Evolutionary conservation across 345 rosid species (phyloP).

Genomic region (Eutrema japonicum): DNA sequence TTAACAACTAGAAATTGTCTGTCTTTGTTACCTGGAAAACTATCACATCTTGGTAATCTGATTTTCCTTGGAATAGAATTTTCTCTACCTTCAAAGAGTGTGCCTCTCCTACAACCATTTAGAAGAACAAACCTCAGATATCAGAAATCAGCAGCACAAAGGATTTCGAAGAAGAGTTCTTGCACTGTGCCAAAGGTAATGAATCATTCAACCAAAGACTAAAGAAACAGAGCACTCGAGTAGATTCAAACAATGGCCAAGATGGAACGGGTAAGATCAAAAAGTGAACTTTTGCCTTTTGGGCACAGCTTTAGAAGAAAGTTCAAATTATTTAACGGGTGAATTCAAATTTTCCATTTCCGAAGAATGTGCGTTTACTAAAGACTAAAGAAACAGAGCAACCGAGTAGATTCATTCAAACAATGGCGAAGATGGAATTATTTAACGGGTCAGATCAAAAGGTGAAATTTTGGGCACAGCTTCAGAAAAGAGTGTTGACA

Average conservation of each 20-base stretch:
- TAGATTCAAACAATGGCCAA: not conserved
- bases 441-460: not conserved
- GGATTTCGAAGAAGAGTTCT: not conserved
- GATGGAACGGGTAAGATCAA: not conserved
- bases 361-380: too few species aligned
- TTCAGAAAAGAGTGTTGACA: too few species aligned
- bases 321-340: too few species aligned
- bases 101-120: slow-evolving; percentile 76
- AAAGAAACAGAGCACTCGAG: slow-evolving; percentile 1
- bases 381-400: slow-evolving; percentile 1
- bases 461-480: not conserved
- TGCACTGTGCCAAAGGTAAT: too few species aligned
- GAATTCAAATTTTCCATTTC: too few species aligned
- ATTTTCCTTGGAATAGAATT: slow-evolving; percentile 78
- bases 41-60: slow-evolving; percentile 88
- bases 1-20: not conserved
- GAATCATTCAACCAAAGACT: too few species aligned
- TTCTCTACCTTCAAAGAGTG: slow-evolving; percentile 91
- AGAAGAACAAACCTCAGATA: not conserved
- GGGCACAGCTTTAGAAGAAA: not conserved
- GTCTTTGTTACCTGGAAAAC: slow-evolving; percentile 72
- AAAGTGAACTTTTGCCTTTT: not conserved
- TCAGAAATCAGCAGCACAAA: slow-evolving; percentile 9
- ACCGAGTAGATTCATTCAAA: not conserved
- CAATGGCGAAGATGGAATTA: too few species aligned